phyloP scores from a whole-genome alignment of 2,329 filamentous ascomycete species.

The Colletotrichum australisinense region DNA sequence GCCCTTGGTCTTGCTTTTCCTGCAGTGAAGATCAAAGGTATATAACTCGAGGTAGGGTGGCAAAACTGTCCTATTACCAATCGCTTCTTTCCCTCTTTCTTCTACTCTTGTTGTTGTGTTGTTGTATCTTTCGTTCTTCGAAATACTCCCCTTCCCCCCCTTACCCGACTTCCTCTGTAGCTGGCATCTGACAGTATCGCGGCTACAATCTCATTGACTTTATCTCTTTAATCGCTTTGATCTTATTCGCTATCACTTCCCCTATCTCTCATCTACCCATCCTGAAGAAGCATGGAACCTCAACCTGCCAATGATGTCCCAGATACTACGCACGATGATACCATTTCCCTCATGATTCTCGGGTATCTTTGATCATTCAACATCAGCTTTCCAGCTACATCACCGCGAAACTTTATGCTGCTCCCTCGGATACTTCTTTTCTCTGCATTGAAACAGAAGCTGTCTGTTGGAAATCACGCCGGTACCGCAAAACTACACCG shows the following conservation, averaged over 20 bases:
- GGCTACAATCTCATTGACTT: neutral
- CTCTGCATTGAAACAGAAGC: too few relatives aligned
- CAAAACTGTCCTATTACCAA: slow-evolving; percentile 10
- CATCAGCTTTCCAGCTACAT: neutral
- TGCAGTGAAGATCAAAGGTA: slow-evolving; percentile 6
- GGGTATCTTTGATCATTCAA: slow-evolving; percentile 16
- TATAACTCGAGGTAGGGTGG: slow-evolving; percentile 29
- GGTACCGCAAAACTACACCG: neutral
- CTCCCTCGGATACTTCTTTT: neutral
- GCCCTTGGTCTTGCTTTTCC: too few relatives aligned
- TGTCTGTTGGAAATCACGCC: neutral
- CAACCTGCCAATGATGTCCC: slow-evolving; percentile 2
- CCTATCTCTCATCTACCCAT: neutral
- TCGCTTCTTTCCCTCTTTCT: neutral
- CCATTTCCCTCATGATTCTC: slow-evolving; percentile 32
- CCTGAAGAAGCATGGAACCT: slow-evolving; percentile 13
- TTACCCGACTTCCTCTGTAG: too few relatives aligned
- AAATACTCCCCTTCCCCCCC: neutral
- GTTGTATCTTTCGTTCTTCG: neutral
- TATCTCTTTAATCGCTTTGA: neutral
- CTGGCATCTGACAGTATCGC: neutral
- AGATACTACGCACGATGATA: slow-evolving; percentile 31
- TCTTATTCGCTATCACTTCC: neutral
- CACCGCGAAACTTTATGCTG: neutral
- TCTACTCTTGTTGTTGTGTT: neutral